A percentile compares a stretch with the other conserved stretches of the same genome.
Conservation (phyloP, 768 basidiomycete genomes). For the Leucocoprinus sp. region DNA sequence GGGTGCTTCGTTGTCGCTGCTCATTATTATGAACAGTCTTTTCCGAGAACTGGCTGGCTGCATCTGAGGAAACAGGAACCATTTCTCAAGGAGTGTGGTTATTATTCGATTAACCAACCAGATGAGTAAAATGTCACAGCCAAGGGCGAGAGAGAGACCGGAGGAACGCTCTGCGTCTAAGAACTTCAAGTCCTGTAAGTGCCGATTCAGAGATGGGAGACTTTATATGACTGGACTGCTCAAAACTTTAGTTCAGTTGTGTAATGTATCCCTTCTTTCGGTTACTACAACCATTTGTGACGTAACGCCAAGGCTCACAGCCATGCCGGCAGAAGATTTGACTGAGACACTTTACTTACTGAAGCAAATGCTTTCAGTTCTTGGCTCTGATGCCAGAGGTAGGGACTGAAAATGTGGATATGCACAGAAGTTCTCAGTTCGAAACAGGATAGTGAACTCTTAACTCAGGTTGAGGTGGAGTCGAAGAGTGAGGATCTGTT, state of each 20-base stretch:
- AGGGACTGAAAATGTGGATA: background rate
- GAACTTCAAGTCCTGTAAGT: conserved; percentile 10
- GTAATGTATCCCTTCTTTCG: background rate
- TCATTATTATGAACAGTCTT: conserved; percentile 3
- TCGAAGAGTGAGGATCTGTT: background rate
- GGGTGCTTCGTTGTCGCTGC: background rate
- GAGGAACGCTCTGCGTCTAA: conserved; percentile 8
- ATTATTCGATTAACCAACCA: background rate
- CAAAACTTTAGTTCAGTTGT: too few relatives aligned
- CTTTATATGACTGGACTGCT: background rate
- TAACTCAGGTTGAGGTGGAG: background rate
- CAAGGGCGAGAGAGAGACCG: background rate
- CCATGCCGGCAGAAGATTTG: background rate
- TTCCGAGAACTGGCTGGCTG: conserved; percentile 3
- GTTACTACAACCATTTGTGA: background rate
- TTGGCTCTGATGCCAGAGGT: background rate
- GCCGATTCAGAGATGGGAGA: background rate
- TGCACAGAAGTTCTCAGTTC: too few relatives aligned
- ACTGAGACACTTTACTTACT: background rate
- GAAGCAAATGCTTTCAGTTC: background rate
- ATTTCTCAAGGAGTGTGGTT: conserved; percentile 8
- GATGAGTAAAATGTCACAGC: conserved; percentile 1
- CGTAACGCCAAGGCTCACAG: background rate
- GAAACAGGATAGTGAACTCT: too few relatives aligned
- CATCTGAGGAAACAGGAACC: background rate